phyloP scores from a whole-genome alignment of 208 protist species.

The Acanthamoeba royreba region DNA sequence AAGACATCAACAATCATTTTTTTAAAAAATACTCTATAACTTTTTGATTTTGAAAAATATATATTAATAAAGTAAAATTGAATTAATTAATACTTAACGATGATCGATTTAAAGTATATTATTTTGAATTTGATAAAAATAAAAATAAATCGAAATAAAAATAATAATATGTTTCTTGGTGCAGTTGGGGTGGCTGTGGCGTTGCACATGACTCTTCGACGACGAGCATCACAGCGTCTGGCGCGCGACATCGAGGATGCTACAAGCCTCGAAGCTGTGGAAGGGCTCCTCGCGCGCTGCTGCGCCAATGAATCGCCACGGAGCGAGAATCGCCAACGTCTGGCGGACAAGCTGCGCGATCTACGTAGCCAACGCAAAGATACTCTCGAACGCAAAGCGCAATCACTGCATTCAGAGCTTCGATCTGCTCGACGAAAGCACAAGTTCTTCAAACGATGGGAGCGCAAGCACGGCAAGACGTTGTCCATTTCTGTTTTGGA shows the following conservation, averaged over 20 bases:
- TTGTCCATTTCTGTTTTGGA: neutral
- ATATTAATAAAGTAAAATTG: too few species aligned
- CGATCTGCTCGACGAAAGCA: neutral
- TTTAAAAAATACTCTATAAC: too few species aligned
- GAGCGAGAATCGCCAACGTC: neutral
- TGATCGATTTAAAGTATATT: too few species aligned
- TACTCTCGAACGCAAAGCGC: neutral
- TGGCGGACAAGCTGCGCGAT: neutral
- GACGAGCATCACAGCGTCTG: neutral
- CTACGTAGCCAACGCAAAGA: neutral
- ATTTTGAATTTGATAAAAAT: too few species aligned
- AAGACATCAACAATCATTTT: too few species aligned
- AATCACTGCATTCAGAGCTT: neutral
- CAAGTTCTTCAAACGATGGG: neutral
- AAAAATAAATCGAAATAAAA: neutral
- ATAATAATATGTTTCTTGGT: neutral
- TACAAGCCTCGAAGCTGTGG: neutral
- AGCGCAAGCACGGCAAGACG: neutral
- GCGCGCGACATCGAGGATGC: neutral
- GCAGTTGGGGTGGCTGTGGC: neutral
- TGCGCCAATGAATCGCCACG: neutral
- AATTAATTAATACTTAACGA: too few species aligned
- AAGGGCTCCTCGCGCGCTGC: neutral
- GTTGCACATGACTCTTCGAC: neutral
- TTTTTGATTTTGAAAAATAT: too few species aligned